Conservation (phyloP, 768 basidiomycete species). For the Boletus sp. region DNA sequence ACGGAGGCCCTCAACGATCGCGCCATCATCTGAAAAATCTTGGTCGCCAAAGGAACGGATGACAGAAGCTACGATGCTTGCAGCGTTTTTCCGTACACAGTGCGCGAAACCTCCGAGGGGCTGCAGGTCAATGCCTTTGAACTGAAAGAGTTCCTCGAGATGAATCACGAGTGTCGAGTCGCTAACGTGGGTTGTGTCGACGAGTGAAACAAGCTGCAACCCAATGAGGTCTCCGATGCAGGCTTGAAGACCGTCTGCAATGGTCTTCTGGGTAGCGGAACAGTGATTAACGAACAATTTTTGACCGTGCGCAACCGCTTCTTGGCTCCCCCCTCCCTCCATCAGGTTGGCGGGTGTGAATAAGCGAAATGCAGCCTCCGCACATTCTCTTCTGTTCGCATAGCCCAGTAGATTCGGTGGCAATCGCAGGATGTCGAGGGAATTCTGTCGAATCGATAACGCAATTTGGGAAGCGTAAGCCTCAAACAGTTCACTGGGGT, state of each 20-base stretch:
- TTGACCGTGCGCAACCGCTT: slow-evolving; percentile 37
- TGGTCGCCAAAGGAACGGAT: slow-evolving; percentile 67
- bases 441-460: slow-evolving; percentile 54
- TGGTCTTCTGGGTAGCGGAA: slow-evolving; percentile 49
- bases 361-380: slow-evolving; percentile 60
- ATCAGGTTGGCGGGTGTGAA: slow-evolving; percentile 70
- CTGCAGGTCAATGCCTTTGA: slow-evolving; percentile 30
- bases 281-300: slow-evolving; percentile 62
- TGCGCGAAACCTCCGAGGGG: slow-evolving; percentile 35
- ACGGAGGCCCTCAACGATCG: slow-evolving; percentile 48
- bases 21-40: slow-evolving; percentile 52
- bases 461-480: slow-evolving; percentile 78
- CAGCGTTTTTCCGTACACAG: slow-evolving; percentile 45
- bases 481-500: slow-evolving; percentile 65
- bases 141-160: slow-evolving; percentile 37
- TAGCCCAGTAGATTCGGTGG: slow-evolving; percentile 80
- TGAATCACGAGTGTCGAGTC: slow-evolving; percentile 22
- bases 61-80: slow-evolving; percentile 57
- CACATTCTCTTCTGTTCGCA: slow-evolving; percentile 60
- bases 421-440: slow-evolving; percentile 55
- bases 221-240: slow-evolving; percentile 75
- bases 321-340: slow-evolving; percentile 32
- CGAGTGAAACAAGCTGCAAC: slow-evolving; percentile 50
- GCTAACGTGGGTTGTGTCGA: slow-evolving; percentile 33
- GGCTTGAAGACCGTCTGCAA: slow-evolving; percentile 49